Evolutionary conservation across 768 basidiomycete genomes (phyloP), one percentile per base, ranked within the genome.

Genomic region (Collybia nuda): DNA sequence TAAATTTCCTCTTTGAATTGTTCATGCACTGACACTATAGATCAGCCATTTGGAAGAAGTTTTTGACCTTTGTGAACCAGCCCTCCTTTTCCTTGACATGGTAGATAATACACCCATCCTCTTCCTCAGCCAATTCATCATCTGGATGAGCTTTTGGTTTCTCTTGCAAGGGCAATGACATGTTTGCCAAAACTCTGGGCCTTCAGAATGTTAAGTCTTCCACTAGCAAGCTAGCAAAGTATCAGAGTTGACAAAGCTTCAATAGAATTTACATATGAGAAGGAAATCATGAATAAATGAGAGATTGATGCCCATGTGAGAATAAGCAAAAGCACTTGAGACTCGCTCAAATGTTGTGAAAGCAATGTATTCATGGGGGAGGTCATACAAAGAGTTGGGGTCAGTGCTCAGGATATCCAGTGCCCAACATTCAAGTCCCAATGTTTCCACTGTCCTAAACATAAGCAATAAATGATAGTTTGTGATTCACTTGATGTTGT

Each of bases 211-310:
- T 52, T 32, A 22, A 46, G n/a, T n/a, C 50, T 45, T n/a, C 44
- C 28, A 44, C 15, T 32, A 14, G 37, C 26, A 40, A 51, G 50
- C 50, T 51, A 51, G 44, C 23, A 44, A 48, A 23, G 56, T 54
- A 22, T 56, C 48, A 9, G 53, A 56, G 40, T 47, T 56, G 2
- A 59, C 50, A 48, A 54, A 59, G 40, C 44, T 59, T n/a, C 41
- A 41, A 29, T 59, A 59, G 18, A 56, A 22, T 40, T 55, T 52
- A n/a, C 43, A 42, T 51, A 59, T 50, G 29, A 56, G 44, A 3
- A 38, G 15, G 36, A 47, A 54, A 14, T 59, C 41, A 1, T 23
- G 21, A 18, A 53, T 15, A 15, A 42, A 36, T 5, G 44, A 35
- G 3, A 51, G 21, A 40, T 52, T 48, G 9, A 37, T 45, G 21